Evolutionary conservation across 1,139 yeast genomes (phyloP).

Genomic region (Nematodospora anomalae): DNA sequence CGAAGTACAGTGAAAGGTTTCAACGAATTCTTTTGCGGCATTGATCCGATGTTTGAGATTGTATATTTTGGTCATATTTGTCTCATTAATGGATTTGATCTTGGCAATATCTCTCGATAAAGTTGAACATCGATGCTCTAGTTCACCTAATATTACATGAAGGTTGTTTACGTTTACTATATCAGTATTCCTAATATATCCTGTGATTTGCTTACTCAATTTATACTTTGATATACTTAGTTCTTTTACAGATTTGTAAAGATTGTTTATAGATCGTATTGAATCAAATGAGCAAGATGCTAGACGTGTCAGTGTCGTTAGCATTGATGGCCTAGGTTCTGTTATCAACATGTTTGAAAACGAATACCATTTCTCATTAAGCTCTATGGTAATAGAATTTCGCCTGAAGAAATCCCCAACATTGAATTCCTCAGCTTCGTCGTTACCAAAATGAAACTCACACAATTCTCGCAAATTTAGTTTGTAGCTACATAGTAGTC

Average conservation of each 20-base stretch:
- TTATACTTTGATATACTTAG: constrained; percentile 22
- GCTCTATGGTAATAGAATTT: constrained; percentile 27
- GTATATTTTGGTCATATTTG: constrained; percentile 27
- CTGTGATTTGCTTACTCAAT: constrained; percentile 19
- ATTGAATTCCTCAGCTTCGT: constrained; percentile 15
- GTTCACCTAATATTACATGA: constrained; percentile 12
- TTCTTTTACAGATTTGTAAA: constrained; percentile 34
- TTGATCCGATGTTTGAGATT: constrained; percentile 26
- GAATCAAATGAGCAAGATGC: constrained; percentile 37
- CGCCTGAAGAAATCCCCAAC: constrained; percentile 19
- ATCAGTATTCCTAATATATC: constrained; percentile 15
- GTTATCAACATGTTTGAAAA: constrained; percentile 14
- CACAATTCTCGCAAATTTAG: constrained; percentile 22
- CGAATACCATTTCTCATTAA: constrained; percentile 26
- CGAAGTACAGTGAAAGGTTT: constrained; percentile 19
- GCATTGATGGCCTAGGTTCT: not conserved
- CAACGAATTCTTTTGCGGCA: constrained; percentile 20
- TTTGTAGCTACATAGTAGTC: constrained; percentile 20
- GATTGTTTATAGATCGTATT: constrained; percentile 33
- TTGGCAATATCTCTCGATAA: constrained; percentile 21
- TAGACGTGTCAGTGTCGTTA: constrained; percentile 4
- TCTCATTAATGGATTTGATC: constrained; percentile 28
- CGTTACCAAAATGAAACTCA: not conserved
- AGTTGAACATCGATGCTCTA: constrained; percentile 12
- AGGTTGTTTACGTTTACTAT: constrained; percentile 15